Evolutionary conservation across 83 land plant genomes (phyloP).

Genomic region (Thuja plicata): DNA sequence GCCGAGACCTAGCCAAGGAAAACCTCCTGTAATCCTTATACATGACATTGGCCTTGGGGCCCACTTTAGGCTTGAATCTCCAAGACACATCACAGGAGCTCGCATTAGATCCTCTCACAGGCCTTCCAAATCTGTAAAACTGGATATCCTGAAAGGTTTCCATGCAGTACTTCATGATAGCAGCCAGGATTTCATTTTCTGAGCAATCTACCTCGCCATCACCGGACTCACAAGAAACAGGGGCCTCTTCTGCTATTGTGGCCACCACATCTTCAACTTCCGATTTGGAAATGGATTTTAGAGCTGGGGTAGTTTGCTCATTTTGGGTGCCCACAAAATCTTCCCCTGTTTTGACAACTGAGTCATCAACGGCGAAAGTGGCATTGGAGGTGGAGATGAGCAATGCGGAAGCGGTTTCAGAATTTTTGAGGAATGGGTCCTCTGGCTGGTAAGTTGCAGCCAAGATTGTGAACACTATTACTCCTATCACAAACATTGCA

Average conservation of each 20-base stretch:
- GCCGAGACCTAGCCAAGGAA: slow-evolving; percentile 32
- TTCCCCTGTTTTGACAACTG: slow-evolving; percentile 77
- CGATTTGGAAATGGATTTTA: slow-evolving; percentile 18
- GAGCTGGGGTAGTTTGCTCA: background rate
- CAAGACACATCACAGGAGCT: slow-evolving; percentile 83
- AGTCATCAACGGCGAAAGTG: slow-evolving; percentile 64
- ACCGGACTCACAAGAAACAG: slow-evolving; percentile 29
- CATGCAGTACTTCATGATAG: slow-evolving; percentile 68
- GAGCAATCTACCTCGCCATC: slow-evolving; percentile 53
- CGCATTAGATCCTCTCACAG: slow-evolving; percentile 55
- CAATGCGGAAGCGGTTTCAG: slow-evolving; percentile 42
- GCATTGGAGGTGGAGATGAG: slow-evolving; percentile 73
- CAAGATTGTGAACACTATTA: slow-evolving; percentile 75
- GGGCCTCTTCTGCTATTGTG: background rate
- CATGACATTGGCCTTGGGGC: slow-evolving; percentile 47
- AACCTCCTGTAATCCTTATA: slow-evolving; percentile 87
- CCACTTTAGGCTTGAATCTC: slow-evolving; percentile 77
- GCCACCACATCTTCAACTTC: slow-evolving; percentile 14
- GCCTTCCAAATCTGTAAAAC: slow-evolving; percentile 70
- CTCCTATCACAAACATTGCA: slow-evolving; percentile 74
- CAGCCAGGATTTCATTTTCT: slow-evolving; percentile 64
- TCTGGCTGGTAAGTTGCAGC: slow-evolving; percentile 75
- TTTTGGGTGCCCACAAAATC: slow-evolving; percentile 34
- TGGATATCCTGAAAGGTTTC: slow-evolving; percentile 66
- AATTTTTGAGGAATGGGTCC: slow-evolving; percentile 75